A percentile compares a stretch with the other conserved stretches of the same genome.
phyloP scores from a whole-genome alignment of 2,329 filamentous ascomycete species.

The Colletotrichum lupini region DNA sequence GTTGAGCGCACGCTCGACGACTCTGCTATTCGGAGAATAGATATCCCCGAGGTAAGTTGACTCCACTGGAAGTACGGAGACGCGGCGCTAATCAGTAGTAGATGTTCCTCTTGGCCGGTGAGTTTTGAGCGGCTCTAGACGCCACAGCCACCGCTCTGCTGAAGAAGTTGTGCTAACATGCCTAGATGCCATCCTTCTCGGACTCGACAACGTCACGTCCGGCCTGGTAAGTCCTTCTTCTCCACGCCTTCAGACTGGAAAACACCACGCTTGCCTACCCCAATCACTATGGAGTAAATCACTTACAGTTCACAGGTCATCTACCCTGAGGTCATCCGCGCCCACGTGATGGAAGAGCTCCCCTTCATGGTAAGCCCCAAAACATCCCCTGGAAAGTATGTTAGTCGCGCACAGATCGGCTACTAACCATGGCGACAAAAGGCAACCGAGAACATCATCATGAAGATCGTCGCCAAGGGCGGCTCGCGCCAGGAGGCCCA shows the following conservation, averaged over 20 bases:
- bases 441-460: slow-evolving; percentile 71
- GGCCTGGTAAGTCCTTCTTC: not conserved
- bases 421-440: not conserved
- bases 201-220: slow-evolving; percentile 6
- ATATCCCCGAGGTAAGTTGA: slow-evolving; percentile 62
- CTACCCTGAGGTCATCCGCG: slow-evolving; percentile 78
- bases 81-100: slow-evolving; percentile 42
- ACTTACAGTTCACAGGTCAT: slow-evolving; percentile 60
- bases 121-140: not conserved
- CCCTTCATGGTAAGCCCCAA: slow-evolving; percentile 77
- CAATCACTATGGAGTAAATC: too few species aligned
- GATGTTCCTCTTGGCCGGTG: slow-evolving; percentile 66
- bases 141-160: not conserved
- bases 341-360: slow-evolving; percentile 78
- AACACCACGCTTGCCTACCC: not conserved
- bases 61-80: not conserved
- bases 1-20: slow-evolving; percentile 80
- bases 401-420: not conserved
- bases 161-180: not conserved
- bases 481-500: slow-evolving; percentile 83
- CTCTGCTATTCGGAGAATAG: slow-evolving; percentile 74
- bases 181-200: slow-evolving; percentile 66
- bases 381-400: not conserved
- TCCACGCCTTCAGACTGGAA: not conserved
- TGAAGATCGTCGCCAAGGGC: slow-evolving; percentile 79